Conservation (phyloP, 2,329 filamentous ascomycete species). For the Alternaria triticimaculans region DNA sequence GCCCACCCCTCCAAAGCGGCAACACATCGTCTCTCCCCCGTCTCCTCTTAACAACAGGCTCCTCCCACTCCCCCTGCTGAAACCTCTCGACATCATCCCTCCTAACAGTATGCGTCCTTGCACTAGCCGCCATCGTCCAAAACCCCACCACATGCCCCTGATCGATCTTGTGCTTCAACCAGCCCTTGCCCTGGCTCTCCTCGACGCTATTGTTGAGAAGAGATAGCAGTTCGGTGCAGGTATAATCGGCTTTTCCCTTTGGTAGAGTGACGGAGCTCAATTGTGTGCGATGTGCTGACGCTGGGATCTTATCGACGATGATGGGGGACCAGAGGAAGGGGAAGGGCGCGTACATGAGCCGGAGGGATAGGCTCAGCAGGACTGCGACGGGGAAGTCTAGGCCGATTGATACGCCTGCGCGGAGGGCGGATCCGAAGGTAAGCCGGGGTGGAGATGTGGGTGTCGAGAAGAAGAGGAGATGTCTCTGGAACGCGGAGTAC, state of each 20-base stretch:
- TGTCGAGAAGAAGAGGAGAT: conserved; percentile 32
- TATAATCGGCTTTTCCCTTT: conserved; percentile 18
- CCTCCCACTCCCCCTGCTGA: conserved; percentile 32
- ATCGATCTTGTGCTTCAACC: conserved; percentile 23
- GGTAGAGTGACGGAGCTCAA: conserved; percentile 13
- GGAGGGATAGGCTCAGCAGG: conserved; percentile 25
- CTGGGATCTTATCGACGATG: conserved; percentile 24
- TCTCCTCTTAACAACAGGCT: conserved; percentile 16
- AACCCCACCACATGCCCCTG: conserved; percentile 31
- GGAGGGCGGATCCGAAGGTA: conserved; percentile 25
- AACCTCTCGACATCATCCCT: conserved; percentile 29
- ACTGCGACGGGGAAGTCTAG: conserved; percentile 30
- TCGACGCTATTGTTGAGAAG: not conserved
- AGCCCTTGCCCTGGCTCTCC: conserved; percentile 11
- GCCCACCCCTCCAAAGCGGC: conserved; percentile 33
- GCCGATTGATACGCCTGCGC: conserved; percentile 24
- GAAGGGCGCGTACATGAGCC: conserved; percentile 26
- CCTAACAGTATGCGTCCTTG: conserved; percentile 23
- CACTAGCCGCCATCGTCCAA: conserved; percentile 28
- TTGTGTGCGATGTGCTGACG: conserved; percentile 24
- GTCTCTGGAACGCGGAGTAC: conserved; percentile 29
- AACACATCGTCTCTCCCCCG: conserved; percentile 20
- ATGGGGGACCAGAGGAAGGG: conserved; percentile 23
- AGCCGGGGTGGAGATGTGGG: conserved; percentile 26
- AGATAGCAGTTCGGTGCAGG: conserved; percentile 24